Percentiles rank a stretch among this genome's conserved stretches.
These are phyloP conservation scores for Ilyonectria mors-panacis DNA, from an alignment of 2,329 filamentous ascomycete genomes.

Conservation along the genomic window DNA sequence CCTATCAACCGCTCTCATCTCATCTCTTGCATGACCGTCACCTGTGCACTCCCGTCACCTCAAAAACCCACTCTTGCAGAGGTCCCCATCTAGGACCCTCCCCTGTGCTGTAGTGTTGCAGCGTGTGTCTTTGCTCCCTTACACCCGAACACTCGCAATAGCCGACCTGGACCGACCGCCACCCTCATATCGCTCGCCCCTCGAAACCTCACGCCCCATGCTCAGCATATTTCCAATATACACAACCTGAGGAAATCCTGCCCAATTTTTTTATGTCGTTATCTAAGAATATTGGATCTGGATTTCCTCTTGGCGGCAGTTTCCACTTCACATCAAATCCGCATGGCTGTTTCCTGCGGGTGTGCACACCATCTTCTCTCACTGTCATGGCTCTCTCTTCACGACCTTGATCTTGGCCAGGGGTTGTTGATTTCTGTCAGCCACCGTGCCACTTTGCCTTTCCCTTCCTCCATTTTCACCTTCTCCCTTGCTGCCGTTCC, in stretches of 20 bases:
- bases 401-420: slow-evolving; percentile 17
- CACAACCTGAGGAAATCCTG: neutral
- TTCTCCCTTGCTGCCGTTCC: slow-evolving; percentile 1
- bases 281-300: slow-evolving; percentile 1
- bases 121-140: slow-evolving; percentile 31
- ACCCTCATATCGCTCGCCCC: slow-evolving; percentile 31
- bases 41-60: neutral
- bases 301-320: neutral
- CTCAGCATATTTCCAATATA: neutral
- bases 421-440: slow-evolving; percentile 10
- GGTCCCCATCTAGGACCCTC: slow-evolving; percentile 9
- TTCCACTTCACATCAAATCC: neutral
- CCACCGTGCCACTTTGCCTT: slow-evolving; percentile 17
- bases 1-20: neutral
- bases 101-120: neutral
- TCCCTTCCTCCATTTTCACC: neutral
- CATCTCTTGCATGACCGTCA: neutral
- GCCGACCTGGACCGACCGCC: slow-evolving; percentile 46
- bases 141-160: slow-evolving; percentile 41
- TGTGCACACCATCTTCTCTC: slow-evolving; percentile 17
- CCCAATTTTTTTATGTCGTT: neutral
- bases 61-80: neutral
- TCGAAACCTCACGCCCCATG: slow-evolving; percentile 13
- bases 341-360: slow-evolving; percentile 9
- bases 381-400: neutral